These are phyloP conservation scores for Kwoniella newhampshirensis DNA, from an alignment of 768 basidiomycete genomes.

Conservation along the genomic window DNA sequence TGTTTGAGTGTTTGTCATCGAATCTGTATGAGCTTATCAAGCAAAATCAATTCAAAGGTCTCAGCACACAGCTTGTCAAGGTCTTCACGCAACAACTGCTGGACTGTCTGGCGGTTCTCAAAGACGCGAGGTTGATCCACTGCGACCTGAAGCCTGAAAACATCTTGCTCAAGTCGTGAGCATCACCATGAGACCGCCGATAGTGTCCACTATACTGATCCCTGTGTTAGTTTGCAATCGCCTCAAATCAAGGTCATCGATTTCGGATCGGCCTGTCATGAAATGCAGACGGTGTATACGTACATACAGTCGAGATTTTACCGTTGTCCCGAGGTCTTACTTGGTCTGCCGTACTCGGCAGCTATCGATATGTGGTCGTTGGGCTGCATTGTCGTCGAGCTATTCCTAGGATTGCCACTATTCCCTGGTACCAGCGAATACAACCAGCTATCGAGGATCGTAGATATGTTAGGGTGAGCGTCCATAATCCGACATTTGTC, in stretches of 20 bases:
- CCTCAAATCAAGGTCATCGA: slow-evolving; percentile 99
- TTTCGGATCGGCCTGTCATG: slow-evolving; percentile 98
- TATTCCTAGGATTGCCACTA: slow-evolving; percentile 91
- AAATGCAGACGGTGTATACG: slow-evolving; percentile 98
- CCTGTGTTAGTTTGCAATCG: slow-evolving; percentile 71
- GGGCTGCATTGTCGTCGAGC: slow-evolving; percentile 96
- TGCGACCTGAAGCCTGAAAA: slow-evolving; percentile 99
- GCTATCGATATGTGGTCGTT: slow-evolving; percentile 99
- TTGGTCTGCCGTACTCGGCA: slow-evolving; percentile 90
- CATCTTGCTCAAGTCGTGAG: slow-evolving; percentile 90
- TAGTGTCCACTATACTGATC: background rate
- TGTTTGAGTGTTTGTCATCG: slow-evolving; percentile 93
- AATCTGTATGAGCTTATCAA: slow-evolving; percentile 99
- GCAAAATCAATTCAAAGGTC: slow-evolving; percentile 97
- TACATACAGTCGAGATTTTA: slow-evolving; percentile 99
- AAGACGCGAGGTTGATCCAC: slow-evolving; percentile 93
- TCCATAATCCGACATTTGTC: background rate
- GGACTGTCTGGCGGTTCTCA: slow-evolving; percentile 86
- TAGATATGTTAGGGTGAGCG: slow-evolving; percentile 94
- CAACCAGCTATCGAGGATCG: slow-evolving; percentile 93
- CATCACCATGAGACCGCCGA: background rate
- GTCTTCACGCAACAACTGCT: slow-evolving; percentile 96
- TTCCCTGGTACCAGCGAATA: slow-evolving; percentile 99
- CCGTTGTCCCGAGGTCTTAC: slow-evolving; percentile 92
- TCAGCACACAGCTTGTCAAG: slow-evolving; percentile 94